Base-by-base conservation (phyloP, 2,329 filamentous ascomycete species). In the Apiospora phragmitis region DNA sequence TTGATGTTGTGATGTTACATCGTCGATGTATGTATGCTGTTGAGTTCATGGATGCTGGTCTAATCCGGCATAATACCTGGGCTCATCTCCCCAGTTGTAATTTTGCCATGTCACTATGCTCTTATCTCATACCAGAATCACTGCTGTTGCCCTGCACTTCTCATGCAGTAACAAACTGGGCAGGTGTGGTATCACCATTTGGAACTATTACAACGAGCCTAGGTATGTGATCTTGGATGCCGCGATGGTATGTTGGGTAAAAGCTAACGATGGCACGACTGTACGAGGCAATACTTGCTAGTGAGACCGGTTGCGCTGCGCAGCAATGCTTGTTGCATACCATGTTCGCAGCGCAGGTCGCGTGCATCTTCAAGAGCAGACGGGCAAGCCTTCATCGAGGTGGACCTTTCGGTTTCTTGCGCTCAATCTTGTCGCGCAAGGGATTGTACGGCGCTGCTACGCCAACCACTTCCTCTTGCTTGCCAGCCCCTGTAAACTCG, bases 361-460 rank as follows among this genome's bases (percentile, higher is more conserved):
- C 32, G 14, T 32, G 32, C 55, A 38, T 38, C 38, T n/a, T n/a
- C 32, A 11, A 14, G 21, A 38, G 11, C 3, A 12, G 32, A 38
- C 18, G 8, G 38, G 5, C 45, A 24, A 21, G 32, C 18, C 7
- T 41, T 68, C 67, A 68, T 41, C 67, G 67, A 70, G 74, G 81
- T 35, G 74, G 71, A 5, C 76, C 76, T 69, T 79, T 81, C 5
- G 76, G 69, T 74, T 77, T 79, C 26, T 78, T 74, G 12, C 82
- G 78, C 42, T 42, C 65, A 24, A 89, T 73, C 71, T 81, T 85
- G 72, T 91, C 89, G 72, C 82, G 84, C 6, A 84, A 80, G 0
- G 89, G 89, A 9, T 82, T 82, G 75, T 89, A 90, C 2, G 89
- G 88, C 14, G 87, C 85, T 1, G 88, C 86, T n/a, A 90, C 80